Evolutionary conservation across 805 yeast genomes (phyloP), one percentile per base, ranked within the genome.

Genomic region (Candida maesae): DNA sequence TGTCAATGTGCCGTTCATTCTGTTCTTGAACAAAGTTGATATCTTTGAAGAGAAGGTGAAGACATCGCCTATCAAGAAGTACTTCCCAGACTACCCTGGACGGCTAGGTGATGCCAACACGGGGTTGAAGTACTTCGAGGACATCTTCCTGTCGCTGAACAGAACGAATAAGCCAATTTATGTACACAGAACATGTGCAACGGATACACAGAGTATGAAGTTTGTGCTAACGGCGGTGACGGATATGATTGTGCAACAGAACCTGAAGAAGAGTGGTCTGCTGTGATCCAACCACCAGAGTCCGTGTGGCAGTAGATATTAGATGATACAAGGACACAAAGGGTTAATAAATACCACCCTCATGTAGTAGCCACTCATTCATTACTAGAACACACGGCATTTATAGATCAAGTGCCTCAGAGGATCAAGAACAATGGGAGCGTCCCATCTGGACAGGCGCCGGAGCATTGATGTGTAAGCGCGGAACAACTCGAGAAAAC

Each of bases 101-200:
- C 69, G 70, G 41, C 71, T 81, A 36, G 72, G 70, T 17, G 80
- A 83, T 60, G 74, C 71, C 10, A 82, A 80, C 36, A 82, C 78
- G 31, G 91, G 87, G 4, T 58, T 81, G 16, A 73, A 73, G 49
- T 89, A 77, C 57, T 84, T 91, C 57, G 95, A 85, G 55, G 66
- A 68, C 31, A 64, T 77, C 36, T 86, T 89, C 51, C 56, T 82
- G 43, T 68, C 75, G 39, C 60, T 85, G 45, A 87, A 89, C 59
- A 67, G 76, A 46, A 60, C 73, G 4, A 74, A 78, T 24, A 73
- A 77, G 35, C 91, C 89, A n/a, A 75, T 93, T 24, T 93, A 93
- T 59, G 84, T 87, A 17, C 96, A 89, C 65, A 69, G 89, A 50
- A 93, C 99, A 1, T 89, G 97, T 65, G 99, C 99, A 0, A 93